Evolutionary conservation across 2,329 filamentous ascomycete species (phyloP).

Genomic region (Botryotinia globosa): DNA sequence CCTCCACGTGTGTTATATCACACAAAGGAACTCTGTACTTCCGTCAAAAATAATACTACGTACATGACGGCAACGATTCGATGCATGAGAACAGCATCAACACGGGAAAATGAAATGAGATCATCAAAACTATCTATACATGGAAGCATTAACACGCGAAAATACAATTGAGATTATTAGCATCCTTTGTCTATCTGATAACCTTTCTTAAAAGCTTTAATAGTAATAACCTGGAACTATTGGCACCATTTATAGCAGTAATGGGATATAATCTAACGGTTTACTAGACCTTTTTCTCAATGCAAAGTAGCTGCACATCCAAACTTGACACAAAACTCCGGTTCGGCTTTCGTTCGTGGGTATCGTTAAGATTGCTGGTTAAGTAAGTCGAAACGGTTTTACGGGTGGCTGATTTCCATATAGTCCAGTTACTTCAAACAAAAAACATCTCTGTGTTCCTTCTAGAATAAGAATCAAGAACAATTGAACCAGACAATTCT

Average conservation of each 20-base stretch:
- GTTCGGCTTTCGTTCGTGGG: conserved; percentile 4
- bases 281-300: conserved; percentile 19
- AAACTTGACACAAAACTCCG: conserved; percentile 3
- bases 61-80: conserved; percentile 22
- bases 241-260: conserved; percentile 8
- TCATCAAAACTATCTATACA: conserved; percentile 9
- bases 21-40: conserved; percentile 26
- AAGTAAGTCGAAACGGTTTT: conserved; percentile 13
- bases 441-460: conserved; percentile 17
- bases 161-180: conserved; percentile 10
- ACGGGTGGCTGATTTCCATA: conserved; percentile 17
- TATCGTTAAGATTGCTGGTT: not conserved
- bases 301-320: conserved; percentile 27
- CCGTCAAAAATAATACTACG: conserved; percentile 20
- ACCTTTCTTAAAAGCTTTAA: not conserved
- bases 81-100: conserved; percentile 20
- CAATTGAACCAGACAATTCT: conserved; percentile 24
- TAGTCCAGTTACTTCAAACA: conserved; percentile 12
- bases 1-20: conserved; percentile 28
- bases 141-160: not conserved
- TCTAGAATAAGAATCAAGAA: conserved; percentile 23
- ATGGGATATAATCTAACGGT: conserved; percentile 14
- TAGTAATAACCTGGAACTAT: conserved; percentile 11
- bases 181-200: conserved; percentile 4
- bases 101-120: conserved; percentile 3